Evolutionary conservation across 2,329 filamentous ascomycete species (phyloP).

Genomic region (Cladosporium sphaerospermum): DNA sequence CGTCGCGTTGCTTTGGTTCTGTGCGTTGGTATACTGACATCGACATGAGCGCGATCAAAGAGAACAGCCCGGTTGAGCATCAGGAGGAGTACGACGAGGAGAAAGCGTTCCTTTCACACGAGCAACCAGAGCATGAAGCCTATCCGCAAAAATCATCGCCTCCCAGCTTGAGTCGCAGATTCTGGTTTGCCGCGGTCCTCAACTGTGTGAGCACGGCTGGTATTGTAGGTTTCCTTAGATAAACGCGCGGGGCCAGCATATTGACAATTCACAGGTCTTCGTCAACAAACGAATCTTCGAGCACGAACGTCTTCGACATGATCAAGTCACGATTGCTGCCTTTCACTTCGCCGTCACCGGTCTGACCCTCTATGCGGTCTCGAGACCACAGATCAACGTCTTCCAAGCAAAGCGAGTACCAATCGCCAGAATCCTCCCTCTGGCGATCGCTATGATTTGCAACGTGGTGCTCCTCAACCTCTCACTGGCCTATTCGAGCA

Average conservation of each 20-base stretch:
- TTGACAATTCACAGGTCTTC: slow-evolving; percentile 49
- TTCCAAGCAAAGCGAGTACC: slow-evolving; percentile 54
- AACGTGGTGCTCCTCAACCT: slow-evolving; percentile 66
- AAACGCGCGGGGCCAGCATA: not conserved
- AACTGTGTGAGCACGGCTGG: slow-evolving; percentile 19
- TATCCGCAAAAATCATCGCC: slow-evolving; percentile 1
- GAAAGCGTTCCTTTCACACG: not conserved
- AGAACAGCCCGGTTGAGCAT: slow-evolving; percentile 1
- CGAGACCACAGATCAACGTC: slow-evolving; percentile 51
- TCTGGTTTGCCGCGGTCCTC: slow-evolving; percentile 19
- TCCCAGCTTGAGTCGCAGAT: slow-evolving; percentile 10
- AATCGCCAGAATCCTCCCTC: slow-evolving; percentile 53
- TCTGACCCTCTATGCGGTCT: slow-evolving; percentile 56
- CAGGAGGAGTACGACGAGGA: not conserved
- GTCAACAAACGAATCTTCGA: slow-evolving; percentile 66
- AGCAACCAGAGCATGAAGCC: slow-evolving; percentile 3
- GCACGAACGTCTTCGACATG: slow-evolving; percentile 54
- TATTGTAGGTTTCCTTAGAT: slow-evolving; percentile 16
- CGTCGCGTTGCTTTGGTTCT: no score
- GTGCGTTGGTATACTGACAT: not conserved
- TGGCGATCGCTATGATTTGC: slow-evolving; percentile 61
- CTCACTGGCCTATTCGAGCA: slow-evolving; percentile 60
- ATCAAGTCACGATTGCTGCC: slow-evolving; percentile 59
- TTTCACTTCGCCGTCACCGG: slow-evolving; percentile 65
- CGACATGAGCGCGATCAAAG: not conserved